These are phyloP conservation scores for Aspergillus thermomutatus DNA, from an alignment of 2,329 filamentous ascomycete species.

Conservation along the genomic window DNA sequence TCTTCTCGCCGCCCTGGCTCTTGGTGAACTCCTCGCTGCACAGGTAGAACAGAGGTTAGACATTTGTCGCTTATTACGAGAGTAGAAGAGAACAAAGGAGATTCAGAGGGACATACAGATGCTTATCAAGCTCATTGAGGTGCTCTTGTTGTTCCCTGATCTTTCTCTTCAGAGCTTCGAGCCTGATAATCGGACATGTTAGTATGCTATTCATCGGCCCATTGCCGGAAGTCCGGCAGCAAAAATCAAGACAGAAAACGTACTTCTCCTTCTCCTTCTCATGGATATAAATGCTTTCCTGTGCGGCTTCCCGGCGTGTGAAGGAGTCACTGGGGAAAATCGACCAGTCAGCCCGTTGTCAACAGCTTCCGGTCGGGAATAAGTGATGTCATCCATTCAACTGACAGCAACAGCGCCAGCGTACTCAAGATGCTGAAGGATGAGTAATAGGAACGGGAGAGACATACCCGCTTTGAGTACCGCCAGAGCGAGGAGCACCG, in stretches of 20 bases:
- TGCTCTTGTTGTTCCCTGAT: slow-evolving; percentile 75
- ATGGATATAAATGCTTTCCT: slow-evolving; percentile 79
- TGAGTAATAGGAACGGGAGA: background rate
- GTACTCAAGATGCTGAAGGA: background rate
- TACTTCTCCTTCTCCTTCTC: slow-evolving; percentile 86
- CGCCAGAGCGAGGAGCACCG: slow-evolving; percentile 46
- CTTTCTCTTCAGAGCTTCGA: slow-evolving; percentile 66
- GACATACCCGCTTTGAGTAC: slow-evolving; percentile 36
- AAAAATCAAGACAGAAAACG: slow-evolving; percentile 9
- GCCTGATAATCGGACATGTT: slow-evolving; percentile 39
- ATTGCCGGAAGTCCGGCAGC: background rate
- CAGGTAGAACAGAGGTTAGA: slow-evolving; percentile 9
- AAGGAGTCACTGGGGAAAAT: slow-evolving; percentile 70
- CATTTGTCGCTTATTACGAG: background rate
- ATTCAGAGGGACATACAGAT: slow-evolving; percentile 64
- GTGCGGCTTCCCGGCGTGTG: slow-evolving; percentile 84
- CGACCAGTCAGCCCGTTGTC: slow-evolving; percentile 3
- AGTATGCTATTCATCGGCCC: background rate
- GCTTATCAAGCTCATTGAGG: slow-evolving; percentile 77
- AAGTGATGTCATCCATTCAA: slow-evolving; percentile 16
- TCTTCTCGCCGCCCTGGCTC: slow-evolving; percentile 63
- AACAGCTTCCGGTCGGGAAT: background rate
- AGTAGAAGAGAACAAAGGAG: background rate
- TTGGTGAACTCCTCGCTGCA: slow-evolving; percentile 73
- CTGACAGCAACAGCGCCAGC: background rate